These are phyloP conservation scores for Cutaneotrichosporon cutaneum DNA, from an alignment of 1,284 basidiomycete genomes.

Conservation along the genomic window DNA sequence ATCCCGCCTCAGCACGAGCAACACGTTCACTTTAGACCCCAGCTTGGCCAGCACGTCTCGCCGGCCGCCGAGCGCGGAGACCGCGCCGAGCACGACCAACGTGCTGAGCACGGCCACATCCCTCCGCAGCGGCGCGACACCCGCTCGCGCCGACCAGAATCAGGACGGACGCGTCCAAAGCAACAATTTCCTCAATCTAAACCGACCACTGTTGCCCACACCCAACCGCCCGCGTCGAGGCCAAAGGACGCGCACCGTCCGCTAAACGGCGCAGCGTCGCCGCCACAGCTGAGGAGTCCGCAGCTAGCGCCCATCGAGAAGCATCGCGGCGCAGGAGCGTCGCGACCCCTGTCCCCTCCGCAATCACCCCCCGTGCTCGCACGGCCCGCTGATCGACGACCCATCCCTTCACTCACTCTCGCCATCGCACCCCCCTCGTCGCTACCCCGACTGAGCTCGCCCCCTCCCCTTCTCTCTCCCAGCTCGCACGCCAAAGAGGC, in stretches of 20 bases:
- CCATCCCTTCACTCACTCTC: not conserved
- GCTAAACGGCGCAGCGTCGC: not conserved
- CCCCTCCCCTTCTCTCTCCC: not conserved
- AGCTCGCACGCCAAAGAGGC: not conserved
- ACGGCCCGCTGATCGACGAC: slow-evolving; percentile 1
- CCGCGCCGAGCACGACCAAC: not conserved
- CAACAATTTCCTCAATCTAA: not conserved
- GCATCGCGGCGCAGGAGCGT: not conserved
- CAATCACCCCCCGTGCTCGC: not conserved
- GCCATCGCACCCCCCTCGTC: slow-evolving; percentile 1
- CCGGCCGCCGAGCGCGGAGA: not conserved
- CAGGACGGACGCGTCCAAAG: not conserved
- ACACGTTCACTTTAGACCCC: not conserved
- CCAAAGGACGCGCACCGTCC: not conserved
- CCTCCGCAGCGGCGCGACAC: not conserved
- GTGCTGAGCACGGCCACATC: not conserved
- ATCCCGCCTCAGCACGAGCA: not conserved
- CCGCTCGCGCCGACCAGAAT: not conserved
- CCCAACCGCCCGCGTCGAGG: not conserved
- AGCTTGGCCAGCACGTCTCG: not conserved
- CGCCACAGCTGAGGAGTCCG: not conserved
- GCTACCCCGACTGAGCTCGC: not conserved
- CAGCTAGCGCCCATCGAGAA: not conserved
- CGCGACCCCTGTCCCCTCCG: not conserved
- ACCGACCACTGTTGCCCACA: not conserved